phyloP scores from a whole-genome alignment of 371 early-diverging fungal species.

The Choanephora cucurbitarum region DNA sequence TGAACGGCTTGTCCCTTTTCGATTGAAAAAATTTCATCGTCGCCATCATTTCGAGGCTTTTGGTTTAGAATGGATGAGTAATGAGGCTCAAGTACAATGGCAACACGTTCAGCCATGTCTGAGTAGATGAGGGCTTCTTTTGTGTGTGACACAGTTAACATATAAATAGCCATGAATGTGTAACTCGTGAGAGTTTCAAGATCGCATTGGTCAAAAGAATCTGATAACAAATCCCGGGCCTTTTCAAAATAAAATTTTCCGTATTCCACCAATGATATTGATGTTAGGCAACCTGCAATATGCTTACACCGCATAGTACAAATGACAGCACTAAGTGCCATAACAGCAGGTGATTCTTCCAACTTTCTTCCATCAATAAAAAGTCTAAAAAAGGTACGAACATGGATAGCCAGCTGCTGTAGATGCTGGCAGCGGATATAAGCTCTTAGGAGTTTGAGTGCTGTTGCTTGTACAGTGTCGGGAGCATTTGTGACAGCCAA shows the following conservation, averaged over 20 bases:
- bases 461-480: slow-evolving; percentile 14
- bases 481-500: slow-evolving; percentile 14
- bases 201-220: slow-evolving; percentile 37
- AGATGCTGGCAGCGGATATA: slow-evolving; percentile 41
- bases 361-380: slow-evolving; percentile 3
- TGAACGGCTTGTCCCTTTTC: slow-evolving; percentile 21
- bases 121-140: slow-evolving; percentile 23
- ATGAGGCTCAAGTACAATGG: slow-evolving; percentile 14
- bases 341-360: slow-evolving; percentile 21
- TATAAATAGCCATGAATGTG: slow-evolving; percentile 34
- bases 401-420: slow-evolving; percentile 35
- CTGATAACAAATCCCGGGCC: slow-evolving; percentile 33
- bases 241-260: slow-evolving; percentile 38
- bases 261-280: slow-evolving; percentile 25
- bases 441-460: slow-evolving; percentile 22
- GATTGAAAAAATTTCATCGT: background rate
- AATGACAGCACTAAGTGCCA: slow-evolving; percentile 40
- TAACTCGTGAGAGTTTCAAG: slow-evolving; percentile 36
- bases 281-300: slow-evolving; percentile 22
- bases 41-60: background rate
- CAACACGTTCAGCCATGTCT: slow-evolving; percentile 39
- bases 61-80: slow-evolving; percentile 7
- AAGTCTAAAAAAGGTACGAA: slow-evolving; percentile 26
- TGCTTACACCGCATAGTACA: slow-evolving; percentile 42
- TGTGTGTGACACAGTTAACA: slow-evolving; percentile 16